Percentiles rank a stretch among this genome's conserved stretches.
Evolutionary conservation across 306 rosid genomes (phyloP).

Genomic region (Luffa aegyptiaca): DNA sequence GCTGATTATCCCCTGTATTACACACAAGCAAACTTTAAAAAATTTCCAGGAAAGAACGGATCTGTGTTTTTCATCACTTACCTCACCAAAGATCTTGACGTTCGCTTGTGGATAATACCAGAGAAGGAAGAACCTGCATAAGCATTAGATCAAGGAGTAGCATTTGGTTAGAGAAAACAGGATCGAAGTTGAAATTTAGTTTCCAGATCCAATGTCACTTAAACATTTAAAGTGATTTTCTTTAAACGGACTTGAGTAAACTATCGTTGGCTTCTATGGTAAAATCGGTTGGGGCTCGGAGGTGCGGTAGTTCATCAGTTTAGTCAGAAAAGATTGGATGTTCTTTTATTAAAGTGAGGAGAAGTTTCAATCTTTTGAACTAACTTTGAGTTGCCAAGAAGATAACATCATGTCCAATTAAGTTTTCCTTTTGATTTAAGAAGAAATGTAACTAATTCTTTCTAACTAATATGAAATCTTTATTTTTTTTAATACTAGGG

Average conservation of each 20-base stretch:
- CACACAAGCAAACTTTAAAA: not conserved
- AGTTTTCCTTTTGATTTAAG: not conserved
- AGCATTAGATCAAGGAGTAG: not conserved
- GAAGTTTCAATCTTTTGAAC: not conserved
- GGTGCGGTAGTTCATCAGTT: not conserved
- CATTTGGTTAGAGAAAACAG: not conserved
- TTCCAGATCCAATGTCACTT: not conserved
- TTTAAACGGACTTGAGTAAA: not conserved
- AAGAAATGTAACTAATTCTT: not conserved
- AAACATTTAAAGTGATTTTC: not conserved
- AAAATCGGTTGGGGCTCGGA: not conserved
- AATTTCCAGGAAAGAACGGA: not conserved
- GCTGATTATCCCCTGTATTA: slow-evolving; percentile 35
- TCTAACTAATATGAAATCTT: not conserved
- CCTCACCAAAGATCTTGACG: slow-evolving; percentile 35
- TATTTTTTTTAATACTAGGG: not conserved
- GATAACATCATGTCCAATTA: not conserved
- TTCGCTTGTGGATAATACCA: slow-evolving; percentile 45
- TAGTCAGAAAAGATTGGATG: not conserved
- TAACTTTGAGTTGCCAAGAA: not conserved
- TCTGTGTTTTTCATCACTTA: slow-evolving; percentile 2
- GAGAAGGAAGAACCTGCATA: slow-evolving; percentile 38
- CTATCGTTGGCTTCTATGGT: not conserved
- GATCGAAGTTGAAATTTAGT: not conserved
- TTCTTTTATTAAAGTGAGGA: not conserved